Evolutionary conservation across 352 stramenopile species (phyloP).

Genomic region (Phytophthora lateralis): DNA sequence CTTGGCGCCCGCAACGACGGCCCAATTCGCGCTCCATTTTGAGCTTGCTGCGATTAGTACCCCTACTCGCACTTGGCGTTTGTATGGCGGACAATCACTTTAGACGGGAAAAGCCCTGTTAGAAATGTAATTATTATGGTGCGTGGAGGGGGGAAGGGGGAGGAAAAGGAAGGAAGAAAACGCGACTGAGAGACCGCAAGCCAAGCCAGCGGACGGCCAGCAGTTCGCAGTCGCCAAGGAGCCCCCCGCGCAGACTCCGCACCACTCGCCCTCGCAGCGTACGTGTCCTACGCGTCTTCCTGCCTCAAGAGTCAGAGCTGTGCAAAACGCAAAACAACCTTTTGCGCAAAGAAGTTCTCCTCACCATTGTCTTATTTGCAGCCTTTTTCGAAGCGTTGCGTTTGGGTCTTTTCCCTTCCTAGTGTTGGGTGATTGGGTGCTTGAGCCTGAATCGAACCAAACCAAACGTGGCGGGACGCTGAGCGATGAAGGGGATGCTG

Average conservation of each 20-base stretch:
- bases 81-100: constrained; percentile 9
- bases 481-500: constrained; percentile 90
- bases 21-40: constrained; percentile 31
- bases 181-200: constrained; percentile 31
- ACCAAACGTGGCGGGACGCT: constrained; percentile 20
- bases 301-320: neutral
- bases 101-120: constrained; percentile 9
- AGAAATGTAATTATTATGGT: constrained; percentile 28
- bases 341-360: neutral
- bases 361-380: neutral
- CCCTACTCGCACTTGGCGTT: constrained; percentile 11
- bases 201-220: constrained; percentile 26
- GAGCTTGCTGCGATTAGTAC: constrained; percentile 9
- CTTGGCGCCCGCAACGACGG: constrained; percentile 18
- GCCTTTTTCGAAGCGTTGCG: neutral
- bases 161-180: constrained; percentile 40
- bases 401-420: constrained; percentile 10
- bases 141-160: constrained; percentile 30
- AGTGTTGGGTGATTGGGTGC: constrained; percentile 20
- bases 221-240: constrained; percentile 19
- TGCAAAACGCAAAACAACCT: no score
- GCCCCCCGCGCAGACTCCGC: constrained; percentile 17
- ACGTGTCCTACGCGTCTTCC: constrained; percentile 7
- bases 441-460: no score
- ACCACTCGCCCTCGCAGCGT: constrained; percentile 13